phyloP scores from a whole-genome alignment of 1,284 basidiomycete species.

The Cutaneotrichosporon dermatis region DNA sequence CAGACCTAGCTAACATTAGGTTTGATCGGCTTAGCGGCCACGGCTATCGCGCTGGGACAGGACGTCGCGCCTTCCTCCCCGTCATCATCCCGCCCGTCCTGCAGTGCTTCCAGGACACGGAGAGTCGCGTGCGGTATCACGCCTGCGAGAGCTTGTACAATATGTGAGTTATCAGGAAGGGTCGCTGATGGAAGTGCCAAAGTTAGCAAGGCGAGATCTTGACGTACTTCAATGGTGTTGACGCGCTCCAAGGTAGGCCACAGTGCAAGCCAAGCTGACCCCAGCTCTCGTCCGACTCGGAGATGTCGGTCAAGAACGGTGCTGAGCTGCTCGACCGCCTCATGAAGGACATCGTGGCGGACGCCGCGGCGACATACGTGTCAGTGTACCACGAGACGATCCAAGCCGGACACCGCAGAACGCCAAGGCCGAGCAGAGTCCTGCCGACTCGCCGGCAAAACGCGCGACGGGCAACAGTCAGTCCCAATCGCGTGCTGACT shows the following conservation, averaged over 20 bases:
- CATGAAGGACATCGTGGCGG: conserved; percentile 95
- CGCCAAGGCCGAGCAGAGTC: neutral
- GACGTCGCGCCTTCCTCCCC: conserved; percentile 92
- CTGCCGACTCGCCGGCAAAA: conserved; percentile 40
- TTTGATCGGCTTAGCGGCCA: conserved; percentile 91
- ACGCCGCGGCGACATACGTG: conserved; percentile 91
- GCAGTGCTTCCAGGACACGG: conserved; percentile 89
- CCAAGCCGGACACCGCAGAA: conserved; percentile 25
- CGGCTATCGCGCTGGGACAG: conserved; percentile 89
- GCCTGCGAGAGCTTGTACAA: conserved; percentile 98
- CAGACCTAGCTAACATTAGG: conserved; percentile 17
- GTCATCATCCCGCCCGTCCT: conserved; percentile 86
- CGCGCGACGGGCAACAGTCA: neutral
- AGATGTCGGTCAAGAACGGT: conserved; percentile 96
- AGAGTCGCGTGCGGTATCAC: conserved; percentile 76
- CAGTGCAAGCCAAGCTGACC: neutral
- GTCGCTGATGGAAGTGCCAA: conserved; percentile 57
- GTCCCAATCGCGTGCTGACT: conserved; percentile 8
- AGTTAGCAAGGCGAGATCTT: conserved; percentile 94
- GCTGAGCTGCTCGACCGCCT: conserved; percentile 96
- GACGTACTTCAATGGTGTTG: conserved; percentile 98
- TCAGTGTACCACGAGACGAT: conserved; percentile 64
- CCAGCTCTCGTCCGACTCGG: conserved; percentile 92
- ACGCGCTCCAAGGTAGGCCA: conserved; percentile 79
- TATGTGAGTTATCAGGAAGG: conserved; percentile 53